These are phyloP conservation scores for Kodamaea alishanica DNA, from an alignment of 1,139 yeast genomes.

Conservation along the genomic window DNA sequence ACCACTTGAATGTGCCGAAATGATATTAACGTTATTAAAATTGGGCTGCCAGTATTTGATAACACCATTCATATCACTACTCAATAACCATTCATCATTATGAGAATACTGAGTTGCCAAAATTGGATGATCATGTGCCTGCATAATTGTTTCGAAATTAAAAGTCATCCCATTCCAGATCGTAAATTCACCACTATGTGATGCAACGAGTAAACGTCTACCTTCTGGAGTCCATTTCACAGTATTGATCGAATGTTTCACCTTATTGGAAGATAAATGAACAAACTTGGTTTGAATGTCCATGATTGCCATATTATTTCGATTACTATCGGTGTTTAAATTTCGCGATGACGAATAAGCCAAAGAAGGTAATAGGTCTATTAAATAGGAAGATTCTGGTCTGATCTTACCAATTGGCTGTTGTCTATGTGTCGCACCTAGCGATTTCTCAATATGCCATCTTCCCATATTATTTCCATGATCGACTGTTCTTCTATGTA, in stretches of 20 bases:
- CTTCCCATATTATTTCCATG: slow-evolving; percentile 82
- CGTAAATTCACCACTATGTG: slow-evolving; percentile 93
- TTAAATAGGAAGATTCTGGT: slow-evolving; percentile 73
- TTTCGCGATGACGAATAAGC: slow-evolving; percentile 42
- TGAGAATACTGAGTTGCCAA: slow-evolving; percentile 78
- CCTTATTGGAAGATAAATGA: slow-evolving; percentile 87
- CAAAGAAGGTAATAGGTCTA: slow-evolving; percentile 69
- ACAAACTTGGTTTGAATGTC: slow-evolving; percentile 80
- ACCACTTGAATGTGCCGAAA: slow-evolving; percentile 77
- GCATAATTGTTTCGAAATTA: slow-evolving; percentile 96
- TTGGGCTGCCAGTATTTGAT: slow-evolving; percentile 98
- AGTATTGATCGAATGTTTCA: slow-evolving; percentile 85
- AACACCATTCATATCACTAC: slow-evolving; percentile 90
- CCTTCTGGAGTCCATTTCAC: slow-evolving; percentile 98
- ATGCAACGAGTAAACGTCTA: slow-evolving; percentile 81
- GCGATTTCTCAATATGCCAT: slow-evolving; percentile 58
- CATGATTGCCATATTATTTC: slow-evolving; percentile 44
- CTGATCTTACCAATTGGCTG: slow-evolving; percentile 59
- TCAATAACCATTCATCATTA: slow-evolving; percentile 89
- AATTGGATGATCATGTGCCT: slow-evolving; percentile 93
- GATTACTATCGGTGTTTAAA: slow-evolving; percentile 23
- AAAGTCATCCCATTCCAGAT: slow-evolving; percentile 96
- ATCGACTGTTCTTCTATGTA: slow-evolving; percentile 81
- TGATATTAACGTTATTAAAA: slow-evolving; percentile 88
- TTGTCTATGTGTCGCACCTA: slow-evolving; percentile 40